Conservation (phyloP, 352 stramenopile genomes). For the Pythium aquatile region DNA sequence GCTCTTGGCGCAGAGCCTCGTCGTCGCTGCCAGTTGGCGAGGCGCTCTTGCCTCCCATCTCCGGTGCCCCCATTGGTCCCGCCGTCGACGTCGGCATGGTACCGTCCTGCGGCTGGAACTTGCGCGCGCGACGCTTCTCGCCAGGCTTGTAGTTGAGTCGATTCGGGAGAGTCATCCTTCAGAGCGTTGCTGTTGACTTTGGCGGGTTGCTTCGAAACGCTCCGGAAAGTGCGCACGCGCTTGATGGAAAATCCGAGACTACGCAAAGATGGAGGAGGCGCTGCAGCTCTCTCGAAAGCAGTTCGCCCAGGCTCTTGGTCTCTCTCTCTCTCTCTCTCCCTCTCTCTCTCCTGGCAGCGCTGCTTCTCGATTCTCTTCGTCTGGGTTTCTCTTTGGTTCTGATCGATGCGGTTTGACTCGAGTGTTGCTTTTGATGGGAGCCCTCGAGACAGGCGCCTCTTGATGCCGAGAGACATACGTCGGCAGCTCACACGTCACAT, state of each 20-base stretch:
- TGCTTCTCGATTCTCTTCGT: slow-evolving; percentile 3
- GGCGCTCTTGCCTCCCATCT: slow-evolving; percentile 4
- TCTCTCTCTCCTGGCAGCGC: slow-evolving; percentile 6
- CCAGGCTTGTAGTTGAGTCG: slow-evolving; percentile 45
- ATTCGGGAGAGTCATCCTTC: slow-evolving; percentile 64
- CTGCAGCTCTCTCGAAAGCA: neutral
- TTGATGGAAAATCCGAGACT: slow-evolving; percentile 27
- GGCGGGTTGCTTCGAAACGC: slow-evolving; percentile 8
- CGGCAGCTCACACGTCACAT: slow-evolving; percentile 18
- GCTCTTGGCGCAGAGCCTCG: slow-evolving; percentile 21
- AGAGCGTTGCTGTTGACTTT: neutral
- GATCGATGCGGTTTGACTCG: slow-evolving; percentile 16
- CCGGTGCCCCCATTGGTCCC: neutral
- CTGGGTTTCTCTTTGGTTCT: slow-evolving; percentile 7
- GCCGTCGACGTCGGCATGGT: neutral
- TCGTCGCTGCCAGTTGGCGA: slow-evolving; percentile 6
- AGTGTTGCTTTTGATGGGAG: neutral
- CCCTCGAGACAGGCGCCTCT: neutral
- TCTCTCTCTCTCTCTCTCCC: slow-evolving; percentile 5
- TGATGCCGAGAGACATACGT: neutral
- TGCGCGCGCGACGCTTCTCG: slow-evolving; percentile 39
- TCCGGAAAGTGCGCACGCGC: slow-evolving; percentile 8
- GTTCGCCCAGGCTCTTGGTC: neutral
- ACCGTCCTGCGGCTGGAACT: slow-evolving; percentile 18
- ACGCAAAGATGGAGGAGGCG: neutral